Conservation (phyloP, 1,284 basidiomycete species). For the Schizophyllum amplum region DNA sequence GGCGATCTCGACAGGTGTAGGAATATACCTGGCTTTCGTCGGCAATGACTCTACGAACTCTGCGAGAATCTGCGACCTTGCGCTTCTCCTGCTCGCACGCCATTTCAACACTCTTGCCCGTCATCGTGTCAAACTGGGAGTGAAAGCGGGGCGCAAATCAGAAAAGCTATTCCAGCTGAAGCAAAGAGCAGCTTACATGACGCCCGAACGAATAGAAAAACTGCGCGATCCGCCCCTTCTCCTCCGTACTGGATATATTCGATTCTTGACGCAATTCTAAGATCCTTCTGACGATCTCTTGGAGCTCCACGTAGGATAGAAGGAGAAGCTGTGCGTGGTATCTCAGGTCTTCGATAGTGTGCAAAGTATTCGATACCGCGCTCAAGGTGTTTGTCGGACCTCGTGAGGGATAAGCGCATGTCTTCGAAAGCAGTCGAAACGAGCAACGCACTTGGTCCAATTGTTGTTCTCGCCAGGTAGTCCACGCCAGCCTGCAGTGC, state of each 20-base stretch:
- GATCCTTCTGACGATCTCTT: not conserved
- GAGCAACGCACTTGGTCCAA: not conserved
- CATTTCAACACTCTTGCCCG: not conserved
- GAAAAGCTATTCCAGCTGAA: not conserved
- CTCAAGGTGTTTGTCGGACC: not conserved
- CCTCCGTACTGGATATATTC: not conserved
- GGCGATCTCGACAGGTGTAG: too few species aligned
- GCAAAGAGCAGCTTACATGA: not conserved
- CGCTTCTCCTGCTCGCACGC: too few species aligned
- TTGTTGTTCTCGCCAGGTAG: not conserved
- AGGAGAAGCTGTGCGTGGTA: not conserved
- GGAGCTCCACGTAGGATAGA: not conserved
- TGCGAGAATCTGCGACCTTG: too few species aligned
- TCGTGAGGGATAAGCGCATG: not conserved
- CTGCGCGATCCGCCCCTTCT: not conserved
- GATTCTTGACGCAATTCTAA: not conserved
- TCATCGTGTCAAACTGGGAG: not conserved
- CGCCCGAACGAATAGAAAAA: not conserved
- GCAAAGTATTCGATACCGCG: not conserved
- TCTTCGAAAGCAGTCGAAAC: too few species aligned
- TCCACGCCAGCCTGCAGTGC: not conserved
- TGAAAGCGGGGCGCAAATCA: not conserved
- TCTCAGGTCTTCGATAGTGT: not conserved
- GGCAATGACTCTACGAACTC: too few species aligned
- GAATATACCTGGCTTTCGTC: too few species aligned